Evolutionary conservation across 345 rosid genomes (phyloP).

Genomic region (Brassica napus): Da-Ae NC_063435.1:29458001-29458500

Average conservation of each 20-base stretch:
- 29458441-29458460: conserved; percentile 31
- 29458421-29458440: conserved; percentile 43
- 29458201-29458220: conserved; percentile 18
- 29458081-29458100: conserved; percentile 35
- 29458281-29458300: conserved; percentile 3
- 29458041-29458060: conserved; percentile 2
- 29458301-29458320: conserved; percentile 28
- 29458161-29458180: no score
- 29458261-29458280: conserved; percentile 42
- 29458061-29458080: background rate
- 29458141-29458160: no score
- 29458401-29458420: conserved; percentile 28
- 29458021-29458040: background rate
- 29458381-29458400: conserved; percentile 29
- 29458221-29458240: conserved; percentile 32
- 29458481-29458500: no score
- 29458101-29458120: conserved; percentile 33
- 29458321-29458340: conserved; percentile 38
- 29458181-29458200: conserved; percentile 23
- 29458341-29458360: background rate
- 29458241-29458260: conserved; percentile 35
- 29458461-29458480: no score
- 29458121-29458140: background rate
- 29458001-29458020: background rate
- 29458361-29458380: conserved; percentile 9